Conservation (phyloP, 108 stramenopile species). For the Fistulifera solaris region DNA sequence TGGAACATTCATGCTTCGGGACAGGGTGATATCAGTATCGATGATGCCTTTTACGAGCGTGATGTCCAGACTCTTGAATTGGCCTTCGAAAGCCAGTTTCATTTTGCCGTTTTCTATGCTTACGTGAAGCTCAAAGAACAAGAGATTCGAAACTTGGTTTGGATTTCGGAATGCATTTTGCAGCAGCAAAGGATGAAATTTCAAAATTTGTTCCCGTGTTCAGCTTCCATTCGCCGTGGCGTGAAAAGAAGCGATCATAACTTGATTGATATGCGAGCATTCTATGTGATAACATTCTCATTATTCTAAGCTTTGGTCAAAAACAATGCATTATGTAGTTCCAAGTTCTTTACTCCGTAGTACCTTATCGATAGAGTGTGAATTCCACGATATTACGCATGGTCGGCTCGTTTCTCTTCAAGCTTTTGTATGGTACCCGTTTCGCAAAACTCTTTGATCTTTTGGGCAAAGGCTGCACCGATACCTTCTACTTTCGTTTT, state of each 20-base stretch:
- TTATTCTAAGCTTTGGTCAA: too few species aligned
- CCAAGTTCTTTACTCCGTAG: too few species aligned
- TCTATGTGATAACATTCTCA: too few species aligned
- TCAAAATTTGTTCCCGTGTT: constrained; percentile 98
- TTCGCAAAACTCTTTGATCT: constrained; percentile 54
- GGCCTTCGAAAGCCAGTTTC: constrained; percentile 98
- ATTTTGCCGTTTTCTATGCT: constrained; percentile 95
- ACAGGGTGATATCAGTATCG: constrained; percentile 81
- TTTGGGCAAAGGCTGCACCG: constrained; percentile 58
- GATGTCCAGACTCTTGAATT: constrained; percentile 93
- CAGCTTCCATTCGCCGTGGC: constrained; percentile 86
- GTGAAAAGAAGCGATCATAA: constrained; percentile 28
- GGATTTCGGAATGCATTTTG: constrained; percentile 98
- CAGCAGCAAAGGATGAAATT: constrained; percentile 98
- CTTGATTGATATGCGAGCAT: too few species aligned
- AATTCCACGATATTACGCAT: too few species aligned
- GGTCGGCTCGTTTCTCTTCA: constrained; percentile 53
- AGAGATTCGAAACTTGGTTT: constrained; percentile 98
- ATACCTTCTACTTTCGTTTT: constrained; percentile 69
- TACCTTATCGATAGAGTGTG: too few species aligned
- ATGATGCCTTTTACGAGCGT: constrained; percentile 97
- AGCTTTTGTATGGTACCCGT: constrained; percentile 72
- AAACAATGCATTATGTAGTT: too few species aligned
- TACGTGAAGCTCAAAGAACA: constrained; percentile 99
- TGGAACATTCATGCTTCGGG: constrained; percentile 88